Conservation (phyloP, 108 stramenopile species). For the Poteriospumella lacustris region DNA sequence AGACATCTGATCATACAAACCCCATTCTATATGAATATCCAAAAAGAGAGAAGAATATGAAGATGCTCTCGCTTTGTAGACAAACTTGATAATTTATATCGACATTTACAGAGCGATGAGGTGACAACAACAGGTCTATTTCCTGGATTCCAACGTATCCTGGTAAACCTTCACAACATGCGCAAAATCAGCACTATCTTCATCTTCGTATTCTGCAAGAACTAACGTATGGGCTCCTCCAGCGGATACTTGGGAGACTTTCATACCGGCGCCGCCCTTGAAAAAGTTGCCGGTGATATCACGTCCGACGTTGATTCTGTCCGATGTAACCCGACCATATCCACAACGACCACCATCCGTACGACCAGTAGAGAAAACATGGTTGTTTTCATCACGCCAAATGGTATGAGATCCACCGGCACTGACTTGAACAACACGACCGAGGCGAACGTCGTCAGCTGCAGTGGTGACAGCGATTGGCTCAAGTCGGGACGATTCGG, state of each 20-base stretch:
- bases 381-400: background rate
- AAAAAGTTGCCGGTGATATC: background rate
- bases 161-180: no score
- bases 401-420: conserved; percentile 13
- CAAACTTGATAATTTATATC: no score
- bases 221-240: conserved; percentile 16
- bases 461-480: background rate
- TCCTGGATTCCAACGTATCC: no score
- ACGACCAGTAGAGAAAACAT: conserved; percentile 1
- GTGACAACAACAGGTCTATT: no score
- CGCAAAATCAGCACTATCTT: no score
- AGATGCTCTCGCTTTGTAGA: no score
- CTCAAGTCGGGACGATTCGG: background rate
- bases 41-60: no score
- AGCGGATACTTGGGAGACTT: conserved; percentile 18
- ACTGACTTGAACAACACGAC: background rate
- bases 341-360: conserved; percentile 16
- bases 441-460: background rate
- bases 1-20: no score
- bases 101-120: no score
- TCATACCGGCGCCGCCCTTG: background rate
- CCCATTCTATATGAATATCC: no score
- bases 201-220: background rate
- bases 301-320: background rate
- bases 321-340: background rate